Evolutionary conservation across 2,329 filamentous ascomycete species (phyloP), one percentile per base, ranked within the genome.

Genomic region (Clonostachys rhizophaga): DNA sequence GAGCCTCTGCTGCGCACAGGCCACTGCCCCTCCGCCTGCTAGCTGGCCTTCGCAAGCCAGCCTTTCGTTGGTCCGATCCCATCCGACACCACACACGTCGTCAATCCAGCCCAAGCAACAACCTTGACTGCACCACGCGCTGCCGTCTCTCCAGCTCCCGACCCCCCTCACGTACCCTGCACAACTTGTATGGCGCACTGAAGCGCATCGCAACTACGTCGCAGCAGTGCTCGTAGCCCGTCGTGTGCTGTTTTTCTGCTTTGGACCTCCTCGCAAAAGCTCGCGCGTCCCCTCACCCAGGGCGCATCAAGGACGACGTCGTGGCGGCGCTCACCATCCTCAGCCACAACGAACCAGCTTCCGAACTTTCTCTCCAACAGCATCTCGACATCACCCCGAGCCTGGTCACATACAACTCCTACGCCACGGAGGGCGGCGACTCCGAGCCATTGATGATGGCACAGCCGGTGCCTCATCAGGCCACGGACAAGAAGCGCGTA

Each of bases 401-500:
- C 53, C 67, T 81, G 55, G 65, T 74, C 56, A 69, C 70, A 52
- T 78, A 75, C 61, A 68, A 67, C 52, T 68, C 66, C 58, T 69
- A 74, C 64, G 68, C 67, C 57, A 54, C 54, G 45, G 50, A 56
- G 58, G 77, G 81, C 68, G 72, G 69, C 69, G 78, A 78, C 63
- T 65, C 71, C 68, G 76, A 81, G 70, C 75, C 76, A 67, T 74
- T 76, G 81, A 84, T 82, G 76, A 86, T 86, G 82, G 82, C 82
- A 81, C 81, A 84, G 74, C 70, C 74, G 59, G 80, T 84, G 81
- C 81, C 81, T 81, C 80, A 83, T 79, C 78, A 76, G 72, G 71
- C 76, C 67, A 77, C 77, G 67, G 81, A 84, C 61, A 82, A 76
- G 71, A 83, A 80, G 68, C 80, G 94, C 78, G 94, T 97, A 70